Percentiles rank a stretch among this genome's conserved stretches.
These are phyloP conservation scores for Nothopassalora personata DNA, from an alignment of 2,329 filamentous ascomycete genomes.

Conservation along the genomic window DNA sequence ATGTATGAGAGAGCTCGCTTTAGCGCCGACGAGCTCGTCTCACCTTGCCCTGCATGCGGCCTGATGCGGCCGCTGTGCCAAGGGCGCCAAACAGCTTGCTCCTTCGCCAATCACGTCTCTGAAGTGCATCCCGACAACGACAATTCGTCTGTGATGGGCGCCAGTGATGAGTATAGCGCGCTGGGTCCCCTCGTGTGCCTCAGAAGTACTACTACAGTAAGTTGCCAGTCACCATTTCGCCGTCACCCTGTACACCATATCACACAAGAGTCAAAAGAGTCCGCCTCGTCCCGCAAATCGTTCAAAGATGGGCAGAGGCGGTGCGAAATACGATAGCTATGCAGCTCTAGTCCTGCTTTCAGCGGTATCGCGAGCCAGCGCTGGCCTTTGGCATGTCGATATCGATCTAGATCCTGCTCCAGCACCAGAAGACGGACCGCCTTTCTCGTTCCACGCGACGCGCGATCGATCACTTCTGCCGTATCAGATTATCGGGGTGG, in stretches of 20 bases:
- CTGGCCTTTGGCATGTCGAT: slow-evolving; percentile 36
- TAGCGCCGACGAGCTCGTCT: background rate
- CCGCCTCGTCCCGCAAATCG: background rate
- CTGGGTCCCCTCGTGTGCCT: slow-evolving; percentile 14
- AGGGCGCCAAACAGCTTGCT: background rate
- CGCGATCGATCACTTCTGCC: slow-evolving; percentile 64
- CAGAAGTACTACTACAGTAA: slow-evolving; percentile 13
- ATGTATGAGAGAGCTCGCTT: background rate
- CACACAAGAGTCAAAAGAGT: background rate
- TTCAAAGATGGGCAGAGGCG: slow-evolving; percentile 24
- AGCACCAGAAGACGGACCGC: slow-evolving; percentile 55
- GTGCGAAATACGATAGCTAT: slow-evolving; percentile 25
- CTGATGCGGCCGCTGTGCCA: background rate
- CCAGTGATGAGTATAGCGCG: slow-evolving; percentile 8
- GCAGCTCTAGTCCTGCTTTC: slow-evolving; percentile 27
- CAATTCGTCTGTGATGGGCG: slow-evolving; percentile 13
- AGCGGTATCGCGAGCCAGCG: slow-evolving; percentile 8
- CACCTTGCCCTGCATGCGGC: background rate
- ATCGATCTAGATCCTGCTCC: slow-evolving; percentile 56
- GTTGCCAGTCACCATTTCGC: slow-evolving; percentile 14
- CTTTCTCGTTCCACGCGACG: slow-evolving; percentile 53
- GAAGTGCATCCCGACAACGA: slow-evolving; percentile 7
- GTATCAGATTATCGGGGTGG: slow-evolving; percentile 74
- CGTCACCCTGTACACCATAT: background rate
- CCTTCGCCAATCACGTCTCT: slow-evolving; percentile 9